Conservation (phyloP, 2,329 filamentous ascomycete species). For the Ophiognomonia clavigignenti-juglandacearum region DNA sequence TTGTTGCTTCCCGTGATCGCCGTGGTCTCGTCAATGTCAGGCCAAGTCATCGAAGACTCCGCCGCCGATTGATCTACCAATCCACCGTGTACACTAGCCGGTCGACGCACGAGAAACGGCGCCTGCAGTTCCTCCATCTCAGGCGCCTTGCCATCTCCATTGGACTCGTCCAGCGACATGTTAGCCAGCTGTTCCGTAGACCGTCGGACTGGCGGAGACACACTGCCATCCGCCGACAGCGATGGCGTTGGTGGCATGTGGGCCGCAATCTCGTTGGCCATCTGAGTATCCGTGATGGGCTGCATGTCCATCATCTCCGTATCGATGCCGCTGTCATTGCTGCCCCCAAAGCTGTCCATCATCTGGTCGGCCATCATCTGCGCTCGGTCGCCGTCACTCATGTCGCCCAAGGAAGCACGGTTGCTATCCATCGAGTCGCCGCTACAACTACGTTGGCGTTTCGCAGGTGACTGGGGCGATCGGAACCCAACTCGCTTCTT, state of each 20-base stretch:
- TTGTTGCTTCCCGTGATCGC: slow-evolving; percentile 7
- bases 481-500: slow-evolving; percentile 20
- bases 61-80: slow-evolving; percentile 9
- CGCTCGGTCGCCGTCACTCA: slow-evolving; percentile 11
- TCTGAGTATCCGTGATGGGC: slow-evolving; percentile 2
- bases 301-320: slow-evolving; percentile 11
- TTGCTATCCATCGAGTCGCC: slow-evolving; percentile 15
- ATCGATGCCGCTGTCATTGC: not conserved
- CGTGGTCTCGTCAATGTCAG: slow-evolving; percentile 12
- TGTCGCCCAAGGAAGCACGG: slow-evolving; percentile 13
- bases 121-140: slow-evolving; percentile 15
- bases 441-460: slow-evolving; percentile 13
- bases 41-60: slow-evolving; percentile 12
- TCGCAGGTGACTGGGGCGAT: slow-evolving; percentile 6
- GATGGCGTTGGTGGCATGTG: slow-evolving; percentile 11
- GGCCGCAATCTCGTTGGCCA: slow-evolving; percentile 11
- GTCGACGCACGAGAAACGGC: slow-evolving; percentile 14
- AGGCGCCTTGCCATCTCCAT: slow-evolving; percentile 1
- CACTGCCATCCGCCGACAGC: slow-evolving; percentile 6
- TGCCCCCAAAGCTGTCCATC: slow-evolving; percentile 7
- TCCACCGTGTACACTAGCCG: not conserved
- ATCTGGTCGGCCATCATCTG: slow-evolving; percentile 8
- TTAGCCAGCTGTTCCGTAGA: slow-evolving; percentile 12
- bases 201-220: slow-evolving; percentile 6
- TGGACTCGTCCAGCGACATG: slow-evolving; percentile 9